Evolutionary conservation across 345 rosid species (phyloP).

Genomic region (Litchi chinensis): DNA sequence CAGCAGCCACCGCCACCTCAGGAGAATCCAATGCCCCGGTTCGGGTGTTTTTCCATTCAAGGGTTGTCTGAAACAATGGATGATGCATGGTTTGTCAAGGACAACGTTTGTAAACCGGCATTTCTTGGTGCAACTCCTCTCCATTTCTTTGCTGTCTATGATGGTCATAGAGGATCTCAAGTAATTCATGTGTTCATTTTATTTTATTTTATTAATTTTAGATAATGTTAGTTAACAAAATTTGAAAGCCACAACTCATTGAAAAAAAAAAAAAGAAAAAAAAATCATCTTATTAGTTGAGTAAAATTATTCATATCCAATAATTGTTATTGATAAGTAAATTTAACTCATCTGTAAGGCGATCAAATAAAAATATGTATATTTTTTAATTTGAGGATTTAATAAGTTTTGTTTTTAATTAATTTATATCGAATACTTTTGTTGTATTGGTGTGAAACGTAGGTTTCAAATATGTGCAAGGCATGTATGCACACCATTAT

Average conservation of each 20-base stretch:
- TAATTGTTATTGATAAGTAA: too few species aligned
- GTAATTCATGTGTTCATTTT: background rate
- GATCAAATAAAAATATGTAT: too few species aligned
- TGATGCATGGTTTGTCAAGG: conserved; percentile 9
- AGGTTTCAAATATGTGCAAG: conserved; percentile 43
- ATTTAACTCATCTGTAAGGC: too few species aligned
- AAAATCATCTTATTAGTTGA: too few species aligned
- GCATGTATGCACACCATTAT: conserved; percentile 37
- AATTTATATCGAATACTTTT: background rate
- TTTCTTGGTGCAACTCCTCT: background rate
- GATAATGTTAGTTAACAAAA: too few species aligned
- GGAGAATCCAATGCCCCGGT: background rate
- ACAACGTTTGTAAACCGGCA: background rate
- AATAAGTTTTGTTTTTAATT: background rate
- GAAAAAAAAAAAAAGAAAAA: too few species aligned
- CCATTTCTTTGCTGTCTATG: conserved; percentile 29
- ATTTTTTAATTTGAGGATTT: too few species aligned
- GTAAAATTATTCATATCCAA: too few species aligned
- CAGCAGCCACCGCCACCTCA: too few species aligned
- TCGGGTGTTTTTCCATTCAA: conserved; percentile 15
- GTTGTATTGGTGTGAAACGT: background rate
- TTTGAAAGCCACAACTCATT: too few species aligned
- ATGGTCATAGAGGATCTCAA: conserved; percentile 21
- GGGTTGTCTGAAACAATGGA: conserved; percentile 1
- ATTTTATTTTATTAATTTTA: too few species aligned